Evolutionary conservation across 1,139 yeast species (phyloP), one percentile per base, ranked within the genome.

Genomic region (Pichia sp.): DNA sequence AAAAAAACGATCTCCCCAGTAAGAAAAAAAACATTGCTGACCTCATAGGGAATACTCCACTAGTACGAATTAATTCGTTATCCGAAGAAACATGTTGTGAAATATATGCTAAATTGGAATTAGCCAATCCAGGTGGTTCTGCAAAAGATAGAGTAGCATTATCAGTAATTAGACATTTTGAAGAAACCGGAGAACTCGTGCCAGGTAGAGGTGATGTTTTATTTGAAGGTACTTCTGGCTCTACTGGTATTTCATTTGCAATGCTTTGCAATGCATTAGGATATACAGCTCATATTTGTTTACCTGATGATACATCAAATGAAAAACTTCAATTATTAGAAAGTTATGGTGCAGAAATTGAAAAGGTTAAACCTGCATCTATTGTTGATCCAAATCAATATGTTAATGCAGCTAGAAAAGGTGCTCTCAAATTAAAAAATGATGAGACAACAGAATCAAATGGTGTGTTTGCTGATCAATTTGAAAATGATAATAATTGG

Each of bases 101-200:
- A 40, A 78, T 92, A 9, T 86, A 80, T 57, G 97, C 95, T 46
- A 92, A 92, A 60, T 65, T 90, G 50, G 98, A 92, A 63, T 67
- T 87, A 48, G 68, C 74, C 56, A 92, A 92, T 58, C 97, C 97
- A 1, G 98, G 95, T 23, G 97, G 97, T 0, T 85, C 95, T 41
- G 95, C 97, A 32, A 92, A 92, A 60, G 98, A 92, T 60, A 70
- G 98, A 45, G 95, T 92, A 35, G 98, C 97, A 1, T 70, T 87
- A 41, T 85, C 95, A 2, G 84, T 92, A 54, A 82, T 90, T 30
- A 67, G 77, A 44, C 76, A 76, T 22, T 85, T 86, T 45, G 96
- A 87, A 62, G 46, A 54, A 11, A 52, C 58, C 37, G 94, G 92
- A 0, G 61, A 69, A 12, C 62, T 90, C 36, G 62, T 67, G 8